These are phyloP conservation scores for Luzula sylvatica DNA, from an alignment of 176 grass and related monocot species.

Conservation along the genomic window DNA sequence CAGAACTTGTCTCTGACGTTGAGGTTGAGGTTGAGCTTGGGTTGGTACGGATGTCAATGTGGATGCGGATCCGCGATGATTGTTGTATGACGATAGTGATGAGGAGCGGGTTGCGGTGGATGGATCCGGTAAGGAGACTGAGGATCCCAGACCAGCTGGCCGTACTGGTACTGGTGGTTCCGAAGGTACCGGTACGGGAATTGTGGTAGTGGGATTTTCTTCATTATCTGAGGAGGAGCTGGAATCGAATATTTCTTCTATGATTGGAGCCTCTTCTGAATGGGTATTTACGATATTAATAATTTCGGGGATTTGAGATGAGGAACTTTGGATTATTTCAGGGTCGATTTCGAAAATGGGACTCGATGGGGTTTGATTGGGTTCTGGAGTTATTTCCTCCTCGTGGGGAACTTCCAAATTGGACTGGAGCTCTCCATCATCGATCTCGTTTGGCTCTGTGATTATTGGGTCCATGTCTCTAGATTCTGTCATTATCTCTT, in stretches of 20 bases:
- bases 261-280: conserved; percentile 26
- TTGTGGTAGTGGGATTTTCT: conserved; percentile 19
- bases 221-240: conserved; percentile 39
- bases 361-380: neutral
- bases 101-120: conserved; percentile 43
- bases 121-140: conserved; percentile 44
- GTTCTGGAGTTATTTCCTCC: neutral
- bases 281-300: neutral
- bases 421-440: conserved; percentile 1
- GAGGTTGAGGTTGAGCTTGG: conserved; percentile 38
- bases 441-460: neutral
- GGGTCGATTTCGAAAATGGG: too few species aligned
- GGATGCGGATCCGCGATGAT: conserved; percentile 17
- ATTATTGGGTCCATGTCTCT: neutral
- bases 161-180: conserved; percentile 26
- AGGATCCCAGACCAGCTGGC: conserved; percentile 75
- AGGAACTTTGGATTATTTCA: too few species aligned
- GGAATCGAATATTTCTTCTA: conserved; percentile 39
- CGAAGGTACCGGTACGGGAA: conserved; percentile 23
- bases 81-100: conserved; percentile 23
- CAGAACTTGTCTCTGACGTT: conserved; percentile 30
- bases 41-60: too few species aligned
- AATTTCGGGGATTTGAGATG: too few species aligned
- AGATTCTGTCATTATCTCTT: neutral
- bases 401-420: neutral